A percentile compares a stretch with the other conserved stretches of the same genome.
These are phyloP conservation scores for Andrographis paniculata DNA, from an alignment of 305 asterid genomes.

Conservation along the genomic window DNA sequence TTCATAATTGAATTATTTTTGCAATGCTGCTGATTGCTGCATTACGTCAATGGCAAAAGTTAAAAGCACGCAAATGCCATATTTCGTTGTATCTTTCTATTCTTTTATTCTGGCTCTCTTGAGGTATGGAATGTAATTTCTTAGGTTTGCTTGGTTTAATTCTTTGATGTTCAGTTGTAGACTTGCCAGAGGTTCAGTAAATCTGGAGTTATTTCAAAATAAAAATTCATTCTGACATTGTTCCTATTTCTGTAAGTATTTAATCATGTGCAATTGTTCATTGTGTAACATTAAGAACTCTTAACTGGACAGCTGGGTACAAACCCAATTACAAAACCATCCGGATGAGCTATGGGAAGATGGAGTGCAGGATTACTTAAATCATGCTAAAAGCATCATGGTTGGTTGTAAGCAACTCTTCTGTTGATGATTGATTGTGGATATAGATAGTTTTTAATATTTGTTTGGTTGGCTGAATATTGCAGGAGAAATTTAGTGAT, in stretches of 20 bases:
- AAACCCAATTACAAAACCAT: slow-evolving; percentile 65
- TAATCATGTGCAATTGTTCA: too few relatives aligned
- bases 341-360: slow-evolving; percentile 99
- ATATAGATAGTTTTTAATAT: background rate
- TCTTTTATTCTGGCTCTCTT: background rate
- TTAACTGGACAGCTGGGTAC: slow-evolving; percentile 73
- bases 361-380: slow-evolving; percentile 78
- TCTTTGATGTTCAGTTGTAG: background rate
- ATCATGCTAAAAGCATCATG: slow-evolving; percentile 70
- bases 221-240: too few relatives aligned
- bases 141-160: background rate
- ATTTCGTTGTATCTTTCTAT: too few relatives aligned
- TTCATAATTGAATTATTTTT: background rate
- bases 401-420: slow-evolving; percentile 29
- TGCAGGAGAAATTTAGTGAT: slow-evolving; percentile 89
- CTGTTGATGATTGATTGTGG: background rate
- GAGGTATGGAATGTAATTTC: background rate
- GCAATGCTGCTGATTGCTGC: too few relatives aligned
- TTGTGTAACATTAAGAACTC: slow-evolving; percentile 14
- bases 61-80: too few relatives aligned
- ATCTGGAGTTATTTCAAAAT: background rate
- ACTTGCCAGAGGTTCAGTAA: background rate
- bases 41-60: too few relatives aligned
- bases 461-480: slow-evolving; percentile 9
- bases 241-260: too few relatives aligned